Conservation (phyloP, 257 asterid species). For the Penstemon barbatus region DNA sequence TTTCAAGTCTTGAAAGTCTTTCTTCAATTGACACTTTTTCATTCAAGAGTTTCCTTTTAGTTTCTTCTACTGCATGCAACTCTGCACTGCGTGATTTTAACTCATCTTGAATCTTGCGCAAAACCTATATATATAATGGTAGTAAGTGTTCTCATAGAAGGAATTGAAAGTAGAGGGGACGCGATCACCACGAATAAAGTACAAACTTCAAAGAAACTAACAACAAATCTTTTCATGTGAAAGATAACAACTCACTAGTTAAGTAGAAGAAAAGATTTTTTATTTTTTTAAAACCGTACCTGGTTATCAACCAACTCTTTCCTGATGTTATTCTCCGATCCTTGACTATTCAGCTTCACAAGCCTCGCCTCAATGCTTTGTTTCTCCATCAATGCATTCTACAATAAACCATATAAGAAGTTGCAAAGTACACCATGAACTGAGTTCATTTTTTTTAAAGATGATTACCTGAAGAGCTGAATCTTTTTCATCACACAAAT, state of each 20-base stretch:
- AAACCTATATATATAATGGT: slow-evolving; percentile 46
- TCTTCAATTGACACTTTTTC: slow-evolving; percentile 75
- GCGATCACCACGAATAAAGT: neutral
- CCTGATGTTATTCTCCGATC: slow-evolving; percentile 63
- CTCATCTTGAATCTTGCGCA: slow-evolving; percentile 79
- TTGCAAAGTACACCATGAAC: slow-evolving; percentile 21
- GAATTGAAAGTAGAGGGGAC: slow-evolving; percentile 1
- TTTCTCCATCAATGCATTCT: slow-evolving; percentile 79
- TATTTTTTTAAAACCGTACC: slow-evolving; percentile 37
- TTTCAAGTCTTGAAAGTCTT: slow-evolving; percentile 63
- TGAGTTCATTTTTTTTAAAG: slow-evolving; percentile 6
- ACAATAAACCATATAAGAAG: slow-evolving; percentile 33
- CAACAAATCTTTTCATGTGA: neutral
- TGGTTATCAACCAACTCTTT: slow-evolving; percentile 72
- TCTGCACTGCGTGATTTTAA: slow-evolving; percentile 65
- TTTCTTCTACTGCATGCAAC: slow-evolving; percentile 72
- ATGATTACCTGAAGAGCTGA: slow-evolving; percentile 73
- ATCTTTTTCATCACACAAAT: slow-evolving; percentile 67
- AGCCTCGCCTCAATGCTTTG: slow-evolving; percentile 62
- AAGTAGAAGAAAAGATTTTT: slow-evolving; percentile 1
- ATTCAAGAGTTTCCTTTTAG: slow-evolving; percentile 61
- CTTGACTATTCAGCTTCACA: slow-evolving; percentile 62
- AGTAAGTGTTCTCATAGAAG: slow-evolving; percentile 1
- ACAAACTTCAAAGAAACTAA: neutral
- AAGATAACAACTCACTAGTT: slow-evolving; percentile 3